Conservation (phyloP, 441 rosid genomes). For the Hura crepitans region DNA sequence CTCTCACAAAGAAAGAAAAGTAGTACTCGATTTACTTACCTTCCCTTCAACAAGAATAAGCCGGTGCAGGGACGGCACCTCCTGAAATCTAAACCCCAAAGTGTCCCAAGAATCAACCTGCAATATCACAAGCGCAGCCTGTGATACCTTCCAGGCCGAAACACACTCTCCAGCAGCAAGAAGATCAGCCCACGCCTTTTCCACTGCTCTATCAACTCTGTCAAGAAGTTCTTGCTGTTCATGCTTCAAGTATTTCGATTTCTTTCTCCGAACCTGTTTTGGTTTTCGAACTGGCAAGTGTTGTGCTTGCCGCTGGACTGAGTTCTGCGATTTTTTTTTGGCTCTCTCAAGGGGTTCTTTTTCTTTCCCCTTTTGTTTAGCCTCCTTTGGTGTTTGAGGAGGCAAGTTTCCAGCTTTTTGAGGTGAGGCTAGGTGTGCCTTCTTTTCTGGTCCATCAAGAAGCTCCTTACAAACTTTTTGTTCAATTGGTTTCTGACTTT, state of each 20-base stretch:
- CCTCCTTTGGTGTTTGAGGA: background rate
- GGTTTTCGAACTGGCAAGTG: background rate
- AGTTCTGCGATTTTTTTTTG: background rate
- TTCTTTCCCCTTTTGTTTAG: background rate
- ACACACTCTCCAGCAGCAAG: slow-evolving; percentile 53
- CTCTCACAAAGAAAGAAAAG: background rate
- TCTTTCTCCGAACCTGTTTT: background rate
- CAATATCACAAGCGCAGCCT: slow-evolving; percentile 41
- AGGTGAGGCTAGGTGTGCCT: background rate
- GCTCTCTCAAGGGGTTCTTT: background rate
- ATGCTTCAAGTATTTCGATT: background rate
- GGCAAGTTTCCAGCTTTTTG: background rate
- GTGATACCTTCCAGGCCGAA: slow-evolving; percentile 60
- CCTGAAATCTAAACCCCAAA: slow-evolving; percentile 68
- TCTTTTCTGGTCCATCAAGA: background rate
- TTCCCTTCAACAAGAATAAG: slow-evolving; percentile 69
- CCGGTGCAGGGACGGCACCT: slow-evolving; percentile 57
- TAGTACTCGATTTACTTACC: slow-evolving; percentile 34
- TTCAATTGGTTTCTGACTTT: background rate
- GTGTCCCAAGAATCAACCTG: slow-evolving; percentile 72
- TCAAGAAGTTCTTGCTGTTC: slow-evolving; percentile 28
- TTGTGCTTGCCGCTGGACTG: slow-evolving; percentile 2
- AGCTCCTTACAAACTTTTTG: background rate
- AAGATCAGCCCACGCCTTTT: slow-evolving; percentile 40
- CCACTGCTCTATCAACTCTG: slow-evolving; percentile 44